Conservation (phyloP, 176 grass and related monocot genomes). For the Otatea glauca region DNA sequence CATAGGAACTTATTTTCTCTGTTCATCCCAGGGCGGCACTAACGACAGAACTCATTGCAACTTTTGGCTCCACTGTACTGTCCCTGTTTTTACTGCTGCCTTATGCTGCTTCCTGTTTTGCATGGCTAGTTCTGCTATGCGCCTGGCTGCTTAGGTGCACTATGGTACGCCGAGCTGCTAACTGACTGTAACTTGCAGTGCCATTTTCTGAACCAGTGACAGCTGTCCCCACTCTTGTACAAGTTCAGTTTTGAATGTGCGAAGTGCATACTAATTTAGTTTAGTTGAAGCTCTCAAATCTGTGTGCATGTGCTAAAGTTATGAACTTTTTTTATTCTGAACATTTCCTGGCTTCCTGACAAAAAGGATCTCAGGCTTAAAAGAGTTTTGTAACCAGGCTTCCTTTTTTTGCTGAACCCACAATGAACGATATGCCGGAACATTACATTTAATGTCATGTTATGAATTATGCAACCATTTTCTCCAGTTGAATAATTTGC, state of each 20-base stretch:
- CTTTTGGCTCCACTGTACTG: too few relatives aligned
- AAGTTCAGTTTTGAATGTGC: neutral
- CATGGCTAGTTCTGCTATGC: neutral
- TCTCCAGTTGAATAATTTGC: neutral
- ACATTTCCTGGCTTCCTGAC: neutral
- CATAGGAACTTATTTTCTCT: too few relatives aligned
- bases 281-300: slow-evolving; percentile 1
- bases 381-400: neutral
- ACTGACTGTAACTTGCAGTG: neutral
- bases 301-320: neutral
- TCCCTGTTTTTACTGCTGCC: too few relatives aligned
- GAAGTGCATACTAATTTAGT: neutral
- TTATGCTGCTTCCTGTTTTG: too few relatives aligned
- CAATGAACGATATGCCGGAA: neutral
- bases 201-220: neutral
- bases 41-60: too few relatives aligned
- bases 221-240: neutral
- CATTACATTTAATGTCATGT: neutral
- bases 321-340: neutral
- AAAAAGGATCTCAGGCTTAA: neutral
- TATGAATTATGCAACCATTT: neutral
- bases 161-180: neutral
- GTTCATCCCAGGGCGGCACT: too few relatives aligned
- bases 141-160: neutral
- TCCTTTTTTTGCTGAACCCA: neutral